Percentiles rank a stretch among this genome's conserved stretches.
Conservation (phyloP, 1,284 basidiomycete genomes). For the Ustilago shanxiensis region DNA sequence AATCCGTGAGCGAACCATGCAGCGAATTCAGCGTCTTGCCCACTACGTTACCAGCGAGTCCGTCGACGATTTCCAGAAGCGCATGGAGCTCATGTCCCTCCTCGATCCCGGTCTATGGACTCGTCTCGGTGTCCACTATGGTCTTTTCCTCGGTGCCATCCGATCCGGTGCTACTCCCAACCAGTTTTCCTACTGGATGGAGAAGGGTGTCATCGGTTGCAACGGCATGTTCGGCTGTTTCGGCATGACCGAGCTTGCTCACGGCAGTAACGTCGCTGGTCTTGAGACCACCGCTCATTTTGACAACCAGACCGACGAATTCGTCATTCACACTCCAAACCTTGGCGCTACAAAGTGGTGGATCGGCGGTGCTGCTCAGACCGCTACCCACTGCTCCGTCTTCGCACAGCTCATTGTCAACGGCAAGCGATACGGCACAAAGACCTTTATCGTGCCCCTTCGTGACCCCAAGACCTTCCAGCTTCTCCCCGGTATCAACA, state of each 20-base stretch:
- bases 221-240: slow-evolving; percentile 73
- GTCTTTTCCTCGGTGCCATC: slow-evolving; percentile 73
- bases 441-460: slow-evolving; percentile 72
- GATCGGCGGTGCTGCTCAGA: slow-evolving; percentile 75
- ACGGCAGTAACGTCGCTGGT: slow-evolving; percentile 75
- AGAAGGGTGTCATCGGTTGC: slow-evolving; percentile 17
- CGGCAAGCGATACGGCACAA: slow-evolving; percentile 74
- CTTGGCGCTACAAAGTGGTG: slow-evolving; percentile 70
- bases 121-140: slow-evolving; percentile 74
- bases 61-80: slow-evolving; percentile 72
- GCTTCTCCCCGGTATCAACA: slow-evolving; percentile 76
- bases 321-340: slow-evolving; percentile 74
- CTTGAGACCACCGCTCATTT: slow-evolving; percentile 76
- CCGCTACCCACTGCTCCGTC: slow-evolving; percentile 75
- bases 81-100: slow-evolving; percentile 73
- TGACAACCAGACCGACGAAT: slow-evolving; percentile 74
- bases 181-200: slow-evolving; percentile 9
- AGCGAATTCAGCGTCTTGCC: slow-evolving; percentile 60
- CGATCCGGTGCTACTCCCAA: slow-evolving; percentile 18
- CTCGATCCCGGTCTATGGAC: slow-evolving; percentile 75
- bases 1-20: slow-evolving; percentile 70
- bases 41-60: slow-evolving; percentile 66
- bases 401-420: slow-evolving; percentile 75
- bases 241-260: slow-evolving; percentile 74
- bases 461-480: slow-evolving; percentile 71